Evolutionary conservation across 192 early-diverging fungal genomes (phyloP).

Genomic region (Coemansia sp.): DNA sequence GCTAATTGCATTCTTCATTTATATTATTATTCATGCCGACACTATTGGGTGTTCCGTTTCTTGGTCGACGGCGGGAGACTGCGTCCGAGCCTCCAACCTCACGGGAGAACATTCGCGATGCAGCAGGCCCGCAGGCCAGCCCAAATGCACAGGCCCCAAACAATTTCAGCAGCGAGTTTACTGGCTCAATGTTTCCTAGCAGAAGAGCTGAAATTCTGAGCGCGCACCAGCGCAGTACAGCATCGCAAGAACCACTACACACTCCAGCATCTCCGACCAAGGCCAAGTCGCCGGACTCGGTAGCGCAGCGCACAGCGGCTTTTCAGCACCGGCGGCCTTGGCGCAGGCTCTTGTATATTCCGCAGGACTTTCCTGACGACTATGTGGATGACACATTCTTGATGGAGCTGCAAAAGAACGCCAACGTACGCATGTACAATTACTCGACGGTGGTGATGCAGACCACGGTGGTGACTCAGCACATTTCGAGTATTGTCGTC

Average conservation of each 20-base stretch:
- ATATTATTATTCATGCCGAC: conserved; percentile 20
- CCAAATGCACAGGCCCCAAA: neutral
- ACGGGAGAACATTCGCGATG: neutral
- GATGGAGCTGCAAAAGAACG: conserved; percentile 85
- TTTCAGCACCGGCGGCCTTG: conserved; percentile 52
- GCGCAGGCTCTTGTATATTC: conserved; percentile 82
- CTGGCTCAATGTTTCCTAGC: conserved; percentile 4
- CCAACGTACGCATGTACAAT: conserved; percentile 79
- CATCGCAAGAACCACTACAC: neutral
- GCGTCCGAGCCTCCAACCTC: conserved; percentile 5
- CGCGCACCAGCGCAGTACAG: neutral
- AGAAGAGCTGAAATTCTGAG: neutral
- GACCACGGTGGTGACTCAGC: conserved; percentile 78
- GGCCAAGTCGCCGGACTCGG: neutral
- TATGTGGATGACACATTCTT: conserved; percentile 89
- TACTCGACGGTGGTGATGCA: conserved; percentile 79
- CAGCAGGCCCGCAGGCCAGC: conserved; percentile 5
- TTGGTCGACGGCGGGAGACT: conserved; percentile 23
- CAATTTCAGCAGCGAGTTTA: neutral
- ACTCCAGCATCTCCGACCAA: neutral
- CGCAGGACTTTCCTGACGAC: conserved; percentile 88
- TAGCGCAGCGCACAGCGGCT: neutral
- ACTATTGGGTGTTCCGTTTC: conserved; percentile 34
- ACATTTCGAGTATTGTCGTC: conserved; percentile 78
- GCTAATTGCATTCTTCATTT: neutral